Evolutionary conservation across 1,139 yeast genomes (phyloP).

Genomic region (Lodderomyces beijingensis): DNA sequence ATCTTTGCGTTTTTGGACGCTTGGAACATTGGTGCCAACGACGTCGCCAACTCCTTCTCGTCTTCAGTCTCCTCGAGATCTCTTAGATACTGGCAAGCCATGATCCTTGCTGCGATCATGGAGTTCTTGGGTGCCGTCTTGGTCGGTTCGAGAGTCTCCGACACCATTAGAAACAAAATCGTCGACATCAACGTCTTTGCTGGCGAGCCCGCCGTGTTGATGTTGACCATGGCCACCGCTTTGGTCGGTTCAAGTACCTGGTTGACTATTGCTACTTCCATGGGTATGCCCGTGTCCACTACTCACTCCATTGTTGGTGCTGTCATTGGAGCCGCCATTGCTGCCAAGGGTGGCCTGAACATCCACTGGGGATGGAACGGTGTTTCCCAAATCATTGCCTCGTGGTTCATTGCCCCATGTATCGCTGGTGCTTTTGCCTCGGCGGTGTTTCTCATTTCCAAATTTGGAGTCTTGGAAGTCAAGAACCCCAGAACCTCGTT

Average conservation of each 20-base stretch:
- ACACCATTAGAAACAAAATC: constrained; percentile 62
- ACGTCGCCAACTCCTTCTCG: constrained; percentile 77
- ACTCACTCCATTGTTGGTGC: constrained; percentile 80
- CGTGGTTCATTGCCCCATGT: constrained; percentile 80
- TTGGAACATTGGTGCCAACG: constrained; percentile 81
- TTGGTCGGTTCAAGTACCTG: constrained; percentile 70
- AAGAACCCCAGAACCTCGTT: constrained; percentile 40
- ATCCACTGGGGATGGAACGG: constrained; percentile 77
- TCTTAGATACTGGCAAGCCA: constrained; percentile 70
- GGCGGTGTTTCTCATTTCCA: constrained; percentile 54
- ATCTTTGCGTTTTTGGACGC: constrained; percentile 75
- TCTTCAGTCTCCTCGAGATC: constrained; percentile 70
- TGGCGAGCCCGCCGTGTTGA: constrained; percentile 61
- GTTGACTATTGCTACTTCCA: constrained; percentile 61
- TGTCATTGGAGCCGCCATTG: constrained; percentile 70
- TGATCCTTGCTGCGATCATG: constrained; percentile 61
- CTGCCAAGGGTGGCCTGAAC: constrained; percentile 55
- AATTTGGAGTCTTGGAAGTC: constrained; percentile 58
- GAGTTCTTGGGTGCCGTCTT: constrained; percentile 72
- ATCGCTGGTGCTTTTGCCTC: constrained; percentile 65
- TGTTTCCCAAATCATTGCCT: constrained; percentile 68
- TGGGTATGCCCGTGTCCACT: constrained; percentile 76
- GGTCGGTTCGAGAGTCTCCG: constrained; percentile 67
- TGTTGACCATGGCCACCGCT: constrained; percentile 76
- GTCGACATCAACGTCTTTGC: constrained; percentile 47